Conservation (phyloP, 257 asterid genomes). For the Solanum neorickii region DNA sequence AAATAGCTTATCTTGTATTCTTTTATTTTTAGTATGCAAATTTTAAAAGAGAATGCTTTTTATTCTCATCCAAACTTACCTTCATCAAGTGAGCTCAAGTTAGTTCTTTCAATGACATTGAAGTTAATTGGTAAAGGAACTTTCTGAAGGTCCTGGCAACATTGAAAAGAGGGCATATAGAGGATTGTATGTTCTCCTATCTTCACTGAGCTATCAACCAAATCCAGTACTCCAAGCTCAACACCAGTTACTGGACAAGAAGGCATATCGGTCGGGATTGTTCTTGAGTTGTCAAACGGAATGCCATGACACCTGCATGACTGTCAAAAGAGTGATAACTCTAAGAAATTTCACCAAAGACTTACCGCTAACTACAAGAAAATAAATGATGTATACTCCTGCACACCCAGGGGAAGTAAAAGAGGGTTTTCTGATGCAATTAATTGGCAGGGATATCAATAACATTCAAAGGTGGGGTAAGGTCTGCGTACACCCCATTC, state of each 20-base stretch:
- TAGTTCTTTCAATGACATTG: constrained; percentile 64
- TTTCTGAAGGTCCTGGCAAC: constrained; percentile 33
- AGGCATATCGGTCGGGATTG: constrained; percentile 5
- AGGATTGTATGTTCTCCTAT: constrained; percentile 68
- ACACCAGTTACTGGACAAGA: constrained; percentile 54
- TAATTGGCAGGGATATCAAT: not conserved
- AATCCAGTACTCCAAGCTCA: constrained; percentile 41
- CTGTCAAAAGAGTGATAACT: constrained; percentile 33
- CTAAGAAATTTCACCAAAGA: not conserved
- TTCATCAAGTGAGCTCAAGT: constrained; percentile 66
- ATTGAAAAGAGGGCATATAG: constrained; percentile 76
- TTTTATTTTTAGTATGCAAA: not conserved
- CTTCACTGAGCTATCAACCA: constrained; percentile 56
- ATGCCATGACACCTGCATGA: constrained; percentile 90
- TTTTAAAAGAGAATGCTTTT: not conserved
- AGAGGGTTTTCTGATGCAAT: not conserved
- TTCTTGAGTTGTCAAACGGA: constrained; percentile 40
- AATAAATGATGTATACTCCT: not conserved
- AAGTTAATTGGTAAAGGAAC: constrained; percentile 53
- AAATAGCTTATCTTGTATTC: not conserved
- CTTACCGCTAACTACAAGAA: not conserved
- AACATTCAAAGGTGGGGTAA: not conserved
- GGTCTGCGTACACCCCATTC: not conserved
- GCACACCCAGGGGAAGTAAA: not conserved
- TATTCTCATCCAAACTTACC: constrained; percentile 26